Conservation (phyloP, 352 stramenopile genomes). For the Hyphochytrium catenoides region DNA sequence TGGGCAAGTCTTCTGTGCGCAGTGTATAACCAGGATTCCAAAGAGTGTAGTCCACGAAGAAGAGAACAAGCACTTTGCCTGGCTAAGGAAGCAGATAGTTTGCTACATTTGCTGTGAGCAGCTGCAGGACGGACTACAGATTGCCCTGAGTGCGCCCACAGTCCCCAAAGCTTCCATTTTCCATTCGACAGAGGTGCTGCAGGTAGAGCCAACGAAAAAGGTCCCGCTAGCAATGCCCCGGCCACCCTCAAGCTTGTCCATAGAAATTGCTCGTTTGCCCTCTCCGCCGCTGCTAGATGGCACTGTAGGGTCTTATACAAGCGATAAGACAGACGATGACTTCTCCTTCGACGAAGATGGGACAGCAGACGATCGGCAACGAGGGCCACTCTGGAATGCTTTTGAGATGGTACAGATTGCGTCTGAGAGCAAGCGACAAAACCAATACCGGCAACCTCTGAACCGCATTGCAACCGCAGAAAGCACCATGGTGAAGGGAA, state of each 20-base stretch:
- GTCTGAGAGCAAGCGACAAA: too few species aligned
- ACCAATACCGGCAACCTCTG: too few species aligned
- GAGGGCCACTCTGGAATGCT: too few species aligned
- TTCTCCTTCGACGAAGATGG: too few species aligned
- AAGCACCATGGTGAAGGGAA: too few species aligned
- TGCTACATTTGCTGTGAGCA: constrained; percentile 54
- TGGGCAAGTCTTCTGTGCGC: constrained; percentile 54
- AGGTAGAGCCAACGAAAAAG: constrained; percentile 6
- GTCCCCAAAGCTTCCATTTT: constrained; percentile 9
- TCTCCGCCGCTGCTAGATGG: background rate
- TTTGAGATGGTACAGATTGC: too few species aligned
- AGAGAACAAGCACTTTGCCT: constrained; percentile 40
- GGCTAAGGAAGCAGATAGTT: constrained; percentile 49
- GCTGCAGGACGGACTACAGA: constrained; percentile 42
- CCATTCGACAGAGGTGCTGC: constrained; percentile 8
- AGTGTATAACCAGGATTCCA: constrained; percentile 41
- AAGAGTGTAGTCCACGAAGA: constrained; percentile 45
- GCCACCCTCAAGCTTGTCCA: too few species aligned
- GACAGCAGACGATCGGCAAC: too few species aligned
- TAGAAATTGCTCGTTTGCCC: background rate
- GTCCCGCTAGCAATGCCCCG: too few species aligned
- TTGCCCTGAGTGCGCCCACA: constrained; percentile 17
- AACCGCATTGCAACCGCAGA: too few species aligned
- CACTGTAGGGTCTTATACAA: background rate
- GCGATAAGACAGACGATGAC: background rate